Conservation (phyloP, 441 rosid species). For the Aleurites moluccanus region DNA sequence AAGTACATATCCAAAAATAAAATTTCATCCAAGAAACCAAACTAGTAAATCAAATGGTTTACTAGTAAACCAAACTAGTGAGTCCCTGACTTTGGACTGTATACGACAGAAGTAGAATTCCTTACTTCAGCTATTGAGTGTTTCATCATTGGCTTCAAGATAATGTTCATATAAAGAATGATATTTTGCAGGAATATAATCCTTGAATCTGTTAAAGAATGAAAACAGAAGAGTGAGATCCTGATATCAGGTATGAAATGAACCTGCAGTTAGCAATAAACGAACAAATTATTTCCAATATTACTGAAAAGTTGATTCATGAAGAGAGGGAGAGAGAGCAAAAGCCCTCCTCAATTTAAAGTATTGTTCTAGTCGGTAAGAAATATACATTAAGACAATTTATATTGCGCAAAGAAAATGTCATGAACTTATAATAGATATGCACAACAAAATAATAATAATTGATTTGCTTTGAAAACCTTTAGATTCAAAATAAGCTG, state of each 20-base stretch:
- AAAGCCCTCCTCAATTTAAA: neutral
- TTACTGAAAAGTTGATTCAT: neutral
- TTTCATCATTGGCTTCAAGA: constrained; percentile 42
- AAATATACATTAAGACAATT: neutral
- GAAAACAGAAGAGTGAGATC: constrained; percentile 18
- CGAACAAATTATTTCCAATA: neutral
- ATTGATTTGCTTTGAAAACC: constrained; percentile 5
- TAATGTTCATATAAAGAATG: constrained; percentile 69
- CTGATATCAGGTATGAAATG: neutral
- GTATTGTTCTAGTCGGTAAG: neutral
- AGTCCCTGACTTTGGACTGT: neutral
- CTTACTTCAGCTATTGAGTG: constrained; percentile 30
- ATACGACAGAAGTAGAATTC: constrained; percentile 9
- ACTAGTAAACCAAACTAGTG: neutral
- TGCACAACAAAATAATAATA: neutral
- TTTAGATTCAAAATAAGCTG: neutral
- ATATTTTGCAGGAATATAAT: constrained; percentile 70
- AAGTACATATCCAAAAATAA: neutral
- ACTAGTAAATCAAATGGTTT: constrained; percentile 6
- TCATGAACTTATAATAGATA: no score
- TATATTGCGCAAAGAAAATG: no score
- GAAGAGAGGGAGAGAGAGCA: constrained; percentile 9
- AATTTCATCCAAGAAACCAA: neutral
- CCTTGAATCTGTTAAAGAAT: constrained; percentile 67
- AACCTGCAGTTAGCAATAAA: neutral